Base-by-base conservation (phyloP, 1,139 yeast genomes). In the Keqinozyma sinolaborantium region DNA sequence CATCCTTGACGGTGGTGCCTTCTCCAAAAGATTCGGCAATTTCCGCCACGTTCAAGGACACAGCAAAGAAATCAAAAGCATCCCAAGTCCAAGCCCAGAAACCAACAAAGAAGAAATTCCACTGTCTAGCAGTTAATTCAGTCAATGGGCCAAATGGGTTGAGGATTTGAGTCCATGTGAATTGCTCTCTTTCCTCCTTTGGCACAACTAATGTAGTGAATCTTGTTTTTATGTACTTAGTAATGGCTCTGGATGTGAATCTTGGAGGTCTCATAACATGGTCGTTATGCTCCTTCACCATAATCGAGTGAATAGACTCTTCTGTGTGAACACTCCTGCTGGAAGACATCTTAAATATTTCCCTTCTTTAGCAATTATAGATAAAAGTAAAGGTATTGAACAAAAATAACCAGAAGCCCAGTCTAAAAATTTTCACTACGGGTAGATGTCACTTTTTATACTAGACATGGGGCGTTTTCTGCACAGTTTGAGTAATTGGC, bases 51-150 rank as follows among this genome's bases (percentile, higher is more conserved):
- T 64, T 64, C 35, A 64, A 51, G 11, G 64, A 54, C 6, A 64
- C 65, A n/a, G 59, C 40, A 35, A 64, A 64, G 40, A 58, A 64
- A 45, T 65, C 73, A 40, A 66, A 58, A 5, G 70, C 66, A 47
- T 65, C 73, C 64, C 66, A 61, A 5, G 70, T 62, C 72, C 72
- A 66, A 15, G 63, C 68, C 29, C 47, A 45, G 31, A 60, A 57
- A 1, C 67, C 69, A 28, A 60, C 42, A 15, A 50, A 33, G 39
- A 63, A 62, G 34, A 53, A 63, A 35, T 51, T 50, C 72, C 73
- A 65, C 40, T 65, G 63, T 30, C 47, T 50, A 18, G 50, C 45
- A 14, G 50, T 48, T 34, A 66, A 40, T 34, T 53, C 59, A 7
- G 30, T 37, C 28, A 66, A 50, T 6, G 62, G 57, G 4, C 45